These are phyloP conservation scores for Ophiocordyceps sinensis DNA, from an alignment of 2,329 filamentous ascomycete genomes.

Conservation along the genomic window DNA sequence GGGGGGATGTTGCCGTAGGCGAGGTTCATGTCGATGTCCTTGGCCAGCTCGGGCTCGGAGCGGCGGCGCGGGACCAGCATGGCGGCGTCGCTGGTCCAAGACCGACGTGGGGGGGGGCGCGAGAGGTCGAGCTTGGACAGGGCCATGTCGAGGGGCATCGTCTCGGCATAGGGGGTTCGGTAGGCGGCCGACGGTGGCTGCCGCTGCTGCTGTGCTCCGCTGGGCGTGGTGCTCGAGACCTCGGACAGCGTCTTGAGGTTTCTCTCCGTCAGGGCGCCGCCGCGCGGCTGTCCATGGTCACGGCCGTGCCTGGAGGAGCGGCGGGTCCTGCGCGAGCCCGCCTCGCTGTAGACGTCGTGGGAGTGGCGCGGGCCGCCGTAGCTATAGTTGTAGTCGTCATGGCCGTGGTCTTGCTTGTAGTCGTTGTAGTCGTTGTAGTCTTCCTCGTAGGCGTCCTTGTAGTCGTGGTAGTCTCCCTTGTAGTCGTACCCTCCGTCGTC, in stretches of 20 bases:
- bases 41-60: slow-evolving; percentile 24
- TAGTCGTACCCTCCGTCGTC: slow-evolving; percentile 10
- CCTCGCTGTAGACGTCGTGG: background rate
- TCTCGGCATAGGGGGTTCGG: slow-evolving; percentile 19
- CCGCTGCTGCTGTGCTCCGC: slow-evolving; percentile 13
- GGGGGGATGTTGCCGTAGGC: slow-evolving; percentile 77
- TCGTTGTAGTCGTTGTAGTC: too few relatives aligned
- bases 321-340: slow-evolving; percentile 22
- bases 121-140: slow-evolving; percentile 19
- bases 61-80: slow-evolving; percentile 17
- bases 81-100: background rate
- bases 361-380: slow-evolving; percentile 18
- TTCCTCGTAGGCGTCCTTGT: slow-evolving; percentile 13
- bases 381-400: slow-evolving; percentile 14
- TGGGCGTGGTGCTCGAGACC: slow-evolving; percentile 33
- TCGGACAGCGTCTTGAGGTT: slow-evolving; percentile 41
- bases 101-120: background rate
- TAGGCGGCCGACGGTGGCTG: slow-evolving; percentile 21
- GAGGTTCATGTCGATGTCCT: slow-evolving; percentile 74
- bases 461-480: background rate
- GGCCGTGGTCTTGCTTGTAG: background rate
- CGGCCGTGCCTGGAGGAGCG: slow-evolving; percentile 21
- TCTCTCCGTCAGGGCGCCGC: slow-evolving; percentile 31
- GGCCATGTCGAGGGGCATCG: slow-evolving; percentile 25
- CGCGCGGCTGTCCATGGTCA: slow-evolving; percentile 14